A percentile compares a stretch with the other conserved stretches of the same genome.
Conservation (phyloP, 176 grass and related monocot species). For the Echinochloa phyllopogon region DNA sequence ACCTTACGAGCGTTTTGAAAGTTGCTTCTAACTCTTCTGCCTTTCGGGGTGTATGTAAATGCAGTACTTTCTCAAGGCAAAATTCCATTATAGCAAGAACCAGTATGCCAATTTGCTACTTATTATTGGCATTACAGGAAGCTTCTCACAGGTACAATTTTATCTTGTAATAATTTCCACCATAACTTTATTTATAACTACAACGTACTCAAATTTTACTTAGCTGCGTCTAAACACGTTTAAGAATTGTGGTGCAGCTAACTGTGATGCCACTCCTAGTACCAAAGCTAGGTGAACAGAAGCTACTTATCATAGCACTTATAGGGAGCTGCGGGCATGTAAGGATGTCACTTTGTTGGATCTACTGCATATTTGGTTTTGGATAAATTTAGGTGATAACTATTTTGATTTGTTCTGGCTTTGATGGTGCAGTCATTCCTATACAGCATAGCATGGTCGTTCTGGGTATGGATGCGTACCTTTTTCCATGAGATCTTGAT, state of each 20-base stretch:
- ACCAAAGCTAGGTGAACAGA: conserved; percentile 75
- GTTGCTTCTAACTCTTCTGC: background rate
- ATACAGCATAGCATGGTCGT: conserved; percentile 90
- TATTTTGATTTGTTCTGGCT: conserved; percentile 26
- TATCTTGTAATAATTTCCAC: background rate
- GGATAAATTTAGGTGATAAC: background rate
- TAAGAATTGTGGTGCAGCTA: conserved; percentile 57
- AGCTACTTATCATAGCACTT: conserved; percentile 73
- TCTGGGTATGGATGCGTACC: conserved; percentile 64
- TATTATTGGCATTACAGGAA: conserved; percentile 63
- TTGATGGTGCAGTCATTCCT: conserved; percentile 64
- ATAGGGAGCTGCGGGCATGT: conserved; percentile 66
- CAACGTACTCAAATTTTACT: background rate
- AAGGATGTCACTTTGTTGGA: conserved; percentile 35
- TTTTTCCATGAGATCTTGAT: conserved; percentile 4
- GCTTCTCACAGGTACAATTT: conserved; percentile 77
- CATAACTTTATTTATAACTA: background rate
- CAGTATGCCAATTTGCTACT: conserved; percentile 89
- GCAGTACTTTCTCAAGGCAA: conserved; percentile 94
- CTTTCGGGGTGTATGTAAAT: conserved; percentile 31
- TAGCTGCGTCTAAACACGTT: conserved; percentile 10
- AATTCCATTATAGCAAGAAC: conserved; percentile 87
- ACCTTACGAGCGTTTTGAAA: background rate
- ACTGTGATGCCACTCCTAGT: conserved; percentile 78
- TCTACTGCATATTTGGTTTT: conserved; percentile 23